These are phyloP conservation scores for Trichoderma breve DNA, from an alignment of 2,329 filamentous ascomycete genomes.

Conservation along the genomic window DNA sequence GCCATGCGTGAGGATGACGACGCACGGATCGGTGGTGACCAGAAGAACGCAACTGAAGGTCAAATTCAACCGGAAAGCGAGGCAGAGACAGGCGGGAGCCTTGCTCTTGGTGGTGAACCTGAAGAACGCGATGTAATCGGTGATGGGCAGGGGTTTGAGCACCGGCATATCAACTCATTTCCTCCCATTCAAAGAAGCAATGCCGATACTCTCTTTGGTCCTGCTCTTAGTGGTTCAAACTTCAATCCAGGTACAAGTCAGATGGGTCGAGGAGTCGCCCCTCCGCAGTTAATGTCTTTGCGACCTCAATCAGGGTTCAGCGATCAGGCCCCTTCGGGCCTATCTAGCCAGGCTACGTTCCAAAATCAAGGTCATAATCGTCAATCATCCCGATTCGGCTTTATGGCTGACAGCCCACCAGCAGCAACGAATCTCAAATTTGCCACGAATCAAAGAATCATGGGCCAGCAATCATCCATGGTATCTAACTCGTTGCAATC, in stretches of 20 bases:
- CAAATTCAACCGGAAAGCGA: constrained; percentile 64
- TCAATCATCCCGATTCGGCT: constrained; percentile 84
- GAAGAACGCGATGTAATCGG: constrained; percentile 68
- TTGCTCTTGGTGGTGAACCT: constrained; percentile 88
- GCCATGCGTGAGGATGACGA: constrained; percentile 73
- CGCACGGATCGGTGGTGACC: constrained; percentile 45
- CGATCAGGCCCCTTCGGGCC: constrained; percentile 60
- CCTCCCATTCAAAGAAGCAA: constrained; percentile 70
- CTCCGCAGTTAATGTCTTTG: constrained; percentile 69
- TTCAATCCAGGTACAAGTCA: constrained; percentile 52
- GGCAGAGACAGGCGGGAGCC: constrained; percentile 75
- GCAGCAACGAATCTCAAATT: constrained; percentile 63
- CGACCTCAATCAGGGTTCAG: constrained; percentile 60
- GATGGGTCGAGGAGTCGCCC: constrained; percentile 70
- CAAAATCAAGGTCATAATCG: constrained; percentile 69
- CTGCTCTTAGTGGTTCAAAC: constrained; percentile 46
- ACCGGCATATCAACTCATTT: constrained; percentile 67
- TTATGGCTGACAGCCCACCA: constrained; percentile 69
- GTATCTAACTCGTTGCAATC: constrained; percentile 66
- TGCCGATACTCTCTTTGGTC: constrained; percentile 54
- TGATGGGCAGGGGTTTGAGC: constrained; percentile 52
- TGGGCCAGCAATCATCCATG: constrained; percentile 86
- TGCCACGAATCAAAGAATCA: constrained; percentile 73
- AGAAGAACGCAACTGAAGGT: constrained; percentile 47
- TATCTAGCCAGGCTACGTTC: constrained; percentile 50